phyloP scores from a whole-genome alignment of 2,329 filamentous ascomycete species.

The Beauveria sp. region DNA sequence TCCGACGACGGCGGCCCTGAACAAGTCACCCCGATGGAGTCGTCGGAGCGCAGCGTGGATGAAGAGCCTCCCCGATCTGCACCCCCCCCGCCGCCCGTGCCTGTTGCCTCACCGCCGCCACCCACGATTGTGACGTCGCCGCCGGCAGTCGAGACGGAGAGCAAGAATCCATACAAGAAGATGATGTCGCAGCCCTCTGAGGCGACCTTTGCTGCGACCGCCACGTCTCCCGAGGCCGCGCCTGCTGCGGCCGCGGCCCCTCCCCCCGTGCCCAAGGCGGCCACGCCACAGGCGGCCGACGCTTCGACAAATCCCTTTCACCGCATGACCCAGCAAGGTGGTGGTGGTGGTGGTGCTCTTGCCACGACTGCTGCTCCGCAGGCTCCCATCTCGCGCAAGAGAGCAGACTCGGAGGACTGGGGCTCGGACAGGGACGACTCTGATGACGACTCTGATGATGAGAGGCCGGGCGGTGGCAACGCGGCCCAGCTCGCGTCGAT shows the following conservation, averaged over 20 bases:
- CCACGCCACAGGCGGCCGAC: constrained; percentile 40
- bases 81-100: constrained; percentile 41
- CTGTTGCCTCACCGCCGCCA: constrained; percentile 40
- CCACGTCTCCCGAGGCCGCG: constrained; percentile 32
- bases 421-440: constrained; percentile 60
- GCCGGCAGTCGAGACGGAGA: constrained; percentile 58
- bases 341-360: not conserved
- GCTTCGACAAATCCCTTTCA: constrained; percentile 95
- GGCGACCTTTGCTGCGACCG: constrained; percentile 35
- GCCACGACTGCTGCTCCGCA: constrained; percentile 38
- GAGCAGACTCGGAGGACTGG: constrained; percentile 64
- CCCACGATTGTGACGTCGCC: constrained; percentile 45
- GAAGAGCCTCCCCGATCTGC: constrained; percentile 47
- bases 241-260: constrained; percentile 29
- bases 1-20: constrained; percentile 77
- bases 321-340: constrained; percentile 60
- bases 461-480: constrained; percentile 69
- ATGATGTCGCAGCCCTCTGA: constrained; percentile 69
- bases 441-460: constrained; percentile 67
- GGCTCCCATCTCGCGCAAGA: constrained; percentile 45
- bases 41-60: constrained; percentile 48
- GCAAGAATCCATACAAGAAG: constrained; percentile 91
- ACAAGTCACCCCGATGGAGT: constrained; percentile 57
- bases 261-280: constrained; percentile 26
- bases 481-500: constrained; percentile 92